Percentiles rank a stretch among this genome's conserved stretches.
These are phyloP conservation scores for Lippia alba DNA, from an alignment of 305 asterid genomes.

Conservation along the genomic window DNA sequence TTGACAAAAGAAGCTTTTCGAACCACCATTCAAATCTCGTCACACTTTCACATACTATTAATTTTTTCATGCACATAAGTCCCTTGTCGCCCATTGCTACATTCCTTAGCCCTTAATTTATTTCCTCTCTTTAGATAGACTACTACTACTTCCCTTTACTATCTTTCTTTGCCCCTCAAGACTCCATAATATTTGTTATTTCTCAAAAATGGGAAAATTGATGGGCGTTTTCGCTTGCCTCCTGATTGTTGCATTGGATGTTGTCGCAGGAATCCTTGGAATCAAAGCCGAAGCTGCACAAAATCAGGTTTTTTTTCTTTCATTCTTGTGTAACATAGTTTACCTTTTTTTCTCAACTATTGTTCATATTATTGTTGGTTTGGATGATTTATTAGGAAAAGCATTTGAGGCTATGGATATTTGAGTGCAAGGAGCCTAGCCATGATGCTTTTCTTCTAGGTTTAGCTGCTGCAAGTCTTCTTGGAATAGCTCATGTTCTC, in stretches of 20 bases:
- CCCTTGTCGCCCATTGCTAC: slow-evolving; percentile 3
- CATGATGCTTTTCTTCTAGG: slow-evolving; percentile 73
- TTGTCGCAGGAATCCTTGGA: slow-evolving; percentile 74
- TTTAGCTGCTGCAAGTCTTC: slow-evolving; percentile 66
- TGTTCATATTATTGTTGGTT: neutral
- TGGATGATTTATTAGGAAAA: slow-evolving; percentile 49
- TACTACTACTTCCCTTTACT: neutral
- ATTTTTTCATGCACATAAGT: slow-evolving; percentile 18
- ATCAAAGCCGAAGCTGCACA: slow-evolving; percentile 91
- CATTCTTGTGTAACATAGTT: no score
- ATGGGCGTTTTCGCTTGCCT: slow-evolving; percentile 70
- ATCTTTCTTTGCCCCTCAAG: neutral
- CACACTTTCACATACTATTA: slow-evolving; percentile 29
- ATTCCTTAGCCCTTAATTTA: neutral
- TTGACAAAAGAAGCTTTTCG: slow-evolving; percentile 70
- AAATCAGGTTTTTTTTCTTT: slow-evolving; percentile 56
- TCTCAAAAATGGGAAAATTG: slow-evolving; percentile 57
- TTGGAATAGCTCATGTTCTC: slow-evolving; percentile 76
- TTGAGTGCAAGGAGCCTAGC: slow-evolving; percentile 85
- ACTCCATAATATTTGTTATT: neutral
- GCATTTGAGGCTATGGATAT: slow-evolving; percentile 73
- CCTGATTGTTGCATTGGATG: slow-evolving; percentile 70
- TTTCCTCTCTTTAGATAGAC: slow-evolving; percentile 5
- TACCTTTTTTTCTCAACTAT: neutral
- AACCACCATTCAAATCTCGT: slow-evolving; percentile 29